Base-by-base conservation (phyloP, 179 eudicot genomes). In the Drosera spatulata region DNA sequence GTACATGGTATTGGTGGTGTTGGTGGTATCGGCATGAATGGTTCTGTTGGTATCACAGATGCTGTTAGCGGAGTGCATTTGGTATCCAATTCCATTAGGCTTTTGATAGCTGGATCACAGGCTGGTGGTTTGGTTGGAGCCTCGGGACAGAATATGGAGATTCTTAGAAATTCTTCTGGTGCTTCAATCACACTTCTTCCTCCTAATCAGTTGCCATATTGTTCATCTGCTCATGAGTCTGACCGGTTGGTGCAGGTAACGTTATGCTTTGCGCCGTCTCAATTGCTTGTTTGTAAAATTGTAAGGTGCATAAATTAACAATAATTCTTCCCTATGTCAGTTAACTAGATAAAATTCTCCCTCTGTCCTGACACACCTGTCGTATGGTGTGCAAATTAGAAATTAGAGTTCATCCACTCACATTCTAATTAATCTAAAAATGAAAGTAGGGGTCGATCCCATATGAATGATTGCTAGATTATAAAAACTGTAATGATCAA, bases 131-230 rank as follows among this genome's bases (percentile, higher is more conserved):
- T 90, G 76, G 87, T 90, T 63, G 97, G 97, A 55, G 75, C 73
- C 3, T 87, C 95, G n/a, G 97, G 95, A 73, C 95, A 87, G 74
- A 90, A 87, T 75, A 90, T 90, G 57, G 97, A 78, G 56, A 87
- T 82, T 67, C 73, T 90, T 50, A 81, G 97, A 69, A 81, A 72
- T 67, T 67, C 84, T 39, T 90, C 97, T 41, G 97, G 95, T 77
- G 97, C 95, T 64, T 67, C 82, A 38, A 85, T 90, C 61, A 76
- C 93, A 49, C 79, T 90, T 62, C 95, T 87, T 58, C 81, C 87
- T 68, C 87, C 82, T 66, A 85, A 75, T 70, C 97, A 87, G 57
- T 73, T 90, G 72, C 97, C 97, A 56, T 73, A 82, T 61, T 90
- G 93, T 73, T 90, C 95, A 42, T 90, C 97, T 67, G 89, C 93